phyloP scores from a whole-genome alignment of 2,329 filamentous ascomycete species.

The Zymoseptoria pseudotritici region DNA sequence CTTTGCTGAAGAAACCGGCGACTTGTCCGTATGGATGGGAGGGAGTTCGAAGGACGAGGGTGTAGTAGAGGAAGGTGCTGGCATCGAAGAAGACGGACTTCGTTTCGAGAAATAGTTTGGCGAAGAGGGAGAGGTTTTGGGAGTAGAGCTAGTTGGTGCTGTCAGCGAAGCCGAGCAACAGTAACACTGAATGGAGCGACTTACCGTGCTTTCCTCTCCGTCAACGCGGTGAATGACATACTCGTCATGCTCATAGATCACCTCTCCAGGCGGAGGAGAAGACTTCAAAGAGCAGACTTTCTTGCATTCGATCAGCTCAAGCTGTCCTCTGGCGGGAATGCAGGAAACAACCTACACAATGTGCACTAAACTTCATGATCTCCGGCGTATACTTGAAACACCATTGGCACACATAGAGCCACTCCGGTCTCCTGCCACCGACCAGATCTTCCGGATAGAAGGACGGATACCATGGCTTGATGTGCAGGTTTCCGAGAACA shows the following conservation, averaged over 20 bases:
- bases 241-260: slow-evolving; percentile 70
- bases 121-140: slow-evolving; percentile 91
- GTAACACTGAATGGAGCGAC: not conserved
- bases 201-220: slow-evolving; percentile 66
- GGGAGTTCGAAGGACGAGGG: slow-evolving; percentile 63
- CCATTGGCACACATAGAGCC: slow-evolving; percentile 79
- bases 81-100: slow-evolving; percentile 99
- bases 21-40: slow-evolving; percentile 46
- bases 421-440: slow-evolving; percentile 35
- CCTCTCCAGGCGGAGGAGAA: slow-evolving; percentile 54
- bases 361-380: slow-evolving; percentile 41
- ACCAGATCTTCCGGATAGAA: slow-evolving; percentile 68
- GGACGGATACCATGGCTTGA: slow-evolving; percentile 87
- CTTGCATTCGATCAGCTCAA: slow-evolving; percentile 25
- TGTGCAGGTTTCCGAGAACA: slow-evolving; percentile 73
- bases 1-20: slow-evolving; percentile 96
- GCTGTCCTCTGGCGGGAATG: not conserved
- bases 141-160: slow-evolving; percentile 58
- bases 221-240: slow-evolving; percentile 92
- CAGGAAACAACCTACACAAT: slow-evolving; percentile 31
- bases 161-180: slow-evolving; percentile 1
- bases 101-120: slow-evolving; percentile 94
- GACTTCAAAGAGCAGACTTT: slow-evolving; percentile 38
- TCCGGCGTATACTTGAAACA: slow-evolving; percentile 87
- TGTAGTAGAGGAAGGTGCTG: slow-evolving; percentile 86